Evolutionary conservation across 352 stramenopile species (phyloP).

Genomic region (Phytophthora capsici): DNA sequence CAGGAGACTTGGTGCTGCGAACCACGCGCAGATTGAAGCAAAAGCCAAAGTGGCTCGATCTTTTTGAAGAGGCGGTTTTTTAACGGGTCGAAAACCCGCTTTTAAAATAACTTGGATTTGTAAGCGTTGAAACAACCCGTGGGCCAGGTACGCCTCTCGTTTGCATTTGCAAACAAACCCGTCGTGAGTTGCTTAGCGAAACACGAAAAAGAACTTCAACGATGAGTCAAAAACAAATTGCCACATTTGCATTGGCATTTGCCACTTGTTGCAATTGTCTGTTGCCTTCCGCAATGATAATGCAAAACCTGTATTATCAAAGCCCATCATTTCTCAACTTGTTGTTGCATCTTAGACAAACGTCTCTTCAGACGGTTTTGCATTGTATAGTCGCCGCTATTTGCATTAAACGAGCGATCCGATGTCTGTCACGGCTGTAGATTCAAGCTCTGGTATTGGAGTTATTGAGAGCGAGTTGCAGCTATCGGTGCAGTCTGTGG

Average conservation of each 20-base stretch:
- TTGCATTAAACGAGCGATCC: not conserved
- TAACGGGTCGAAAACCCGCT: constrained; percentile 14
- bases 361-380: constrained; percentile 22
- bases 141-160: constrained; percentile 11
- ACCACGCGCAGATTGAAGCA: constrained; percentile 25
- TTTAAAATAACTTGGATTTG: constrained; percentile 18
- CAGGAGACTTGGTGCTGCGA: constrained; percentile 23
- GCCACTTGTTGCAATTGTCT: not conserved
- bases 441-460: constrained; percentile 5
- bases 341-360: not conserved
- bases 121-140: constrained; percentile 12
- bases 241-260: not conserved
- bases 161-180: not conserved
- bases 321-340: no score
- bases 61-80: constrained; percentile 23
- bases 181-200: constrained; percentile 25
- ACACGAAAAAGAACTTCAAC: constrained; percentile 20
- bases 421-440: constrained; percentile 19
- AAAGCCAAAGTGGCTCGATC: constrained; percentile 36
- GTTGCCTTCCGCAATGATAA: no score
- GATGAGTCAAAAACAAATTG: constrained; percentile 7
- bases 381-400: constrained; percentile 4
- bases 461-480: not conserved
- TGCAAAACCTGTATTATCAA: no score
- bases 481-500: not conserved